Percentiles rank a stretch among this genome's conserved stretches.
These are phyloP conservation scores for Diplodia corticola DNA, from an alignment of 2,329 filamentous ascomycete genomes.

Conservation along the genomic window DNA sequence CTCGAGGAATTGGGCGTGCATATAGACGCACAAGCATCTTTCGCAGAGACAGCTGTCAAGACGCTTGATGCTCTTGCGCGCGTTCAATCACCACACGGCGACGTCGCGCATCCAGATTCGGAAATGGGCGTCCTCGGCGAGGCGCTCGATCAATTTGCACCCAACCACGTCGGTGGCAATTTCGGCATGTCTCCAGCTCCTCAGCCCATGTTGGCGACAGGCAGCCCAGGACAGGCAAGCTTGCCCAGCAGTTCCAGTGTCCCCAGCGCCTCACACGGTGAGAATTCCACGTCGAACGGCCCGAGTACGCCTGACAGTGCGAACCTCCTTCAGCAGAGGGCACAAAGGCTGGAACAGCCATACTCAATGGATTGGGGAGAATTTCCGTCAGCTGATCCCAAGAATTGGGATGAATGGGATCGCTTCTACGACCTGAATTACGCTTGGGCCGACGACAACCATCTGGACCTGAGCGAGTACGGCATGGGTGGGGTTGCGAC, in stretches of 20 bases:
- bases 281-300: not conserved
- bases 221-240: constrained; percentile 5
- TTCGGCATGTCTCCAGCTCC: not conserved
- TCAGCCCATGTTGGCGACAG: not conserved
- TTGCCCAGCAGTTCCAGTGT: not conserved
- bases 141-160: constrained; percentile 16
- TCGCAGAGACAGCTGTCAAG: constrained; percentile 52
- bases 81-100: not conserved
- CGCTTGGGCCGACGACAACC: constrained; percentile 20
- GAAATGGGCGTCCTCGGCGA: constrained; percentile 15
- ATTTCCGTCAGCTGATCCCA: not conserved
- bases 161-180: constrained; percentile 3
- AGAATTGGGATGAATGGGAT: constrained; percentile 9
- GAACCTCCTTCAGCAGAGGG: not conserved
- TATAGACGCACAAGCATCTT: constrained; percentile 62
- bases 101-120: constrained; percentile 9
- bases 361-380: not conserved
- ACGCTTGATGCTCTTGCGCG: constrained; percentile 42
- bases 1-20: constrained; percentile 63
- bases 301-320: constrained; percentile 6
- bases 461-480: constrained; percentile 22
- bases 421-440: constrained; percentile 18
- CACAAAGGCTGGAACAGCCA: not conserved
- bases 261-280: not conserved
- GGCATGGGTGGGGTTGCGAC: constrained; percentile 6